Conservation (phyloP, 768 basidiomycete genomes). For the Leccinum aurantiacum region DNA sequence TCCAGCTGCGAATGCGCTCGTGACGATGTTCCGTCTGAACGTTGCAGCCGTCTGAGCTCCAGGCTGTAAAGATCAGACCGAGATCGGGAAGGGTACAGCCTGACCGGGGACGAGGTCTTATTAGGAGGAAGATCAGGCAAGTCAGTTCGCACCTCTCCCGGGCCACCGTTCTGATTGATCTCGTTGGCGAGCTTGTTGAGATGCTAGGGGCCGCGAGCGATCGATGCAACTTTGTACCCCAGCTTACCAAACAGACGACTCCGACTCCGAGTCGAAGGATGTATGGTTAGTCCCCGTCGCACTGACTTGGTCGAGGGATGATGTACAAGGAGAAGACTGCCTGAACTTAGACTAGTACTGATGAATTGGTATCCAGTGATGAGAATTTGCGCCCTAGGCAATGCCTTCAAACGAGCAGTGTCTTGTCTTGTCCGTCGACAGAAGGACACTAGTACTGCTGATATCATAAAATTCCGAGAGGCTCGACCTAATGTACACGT, state of each 20-base stretch:
- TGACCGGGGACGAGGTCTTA: slow-evolving; percentile 21
- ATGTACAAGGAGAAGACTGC: too few species aligned
- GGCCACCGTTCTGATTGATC: slow-evolving; percentile 51
- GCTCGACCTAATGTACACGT: too few species aligned
- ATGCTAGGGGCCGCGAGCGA: slow-evolving; percentile 49
- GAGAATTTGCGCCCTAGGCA: too few species aligned
- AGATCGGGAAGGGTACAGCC: slow-evolving; percentile 49
- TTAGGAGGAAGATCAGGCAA: neutral
- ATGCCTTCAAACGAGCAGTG: too few species aligned
- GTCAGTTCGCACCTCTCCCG: slow-evolving; percentile 42
- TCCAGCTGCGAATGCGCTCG: slow-evolving; percentile 61
- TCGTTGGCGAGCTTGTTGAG: slow-evolving; percentile 53
- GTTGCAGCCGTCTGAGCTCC: slow-evolving; percentile 57
- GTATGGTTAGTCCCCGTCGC: neutral
- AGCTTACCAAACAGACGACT: slow-evolving; percentile 57
- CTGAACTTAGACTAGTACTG: too few species aligned
- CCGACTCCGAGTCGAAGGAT: slow-evolving; percentile 42
- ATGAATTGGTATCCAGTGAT: too few species aligned
- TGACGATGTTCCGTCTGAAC: slow-evolving; percentile 54
- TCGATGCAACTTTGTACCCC: slow-evolving; percentile 67
- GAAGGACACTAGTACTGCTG: too few species aligned
- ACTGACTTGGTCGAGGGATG: too few species aligned
- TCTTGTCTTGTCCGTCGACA: too few species aligned
- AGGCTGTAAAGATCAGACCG: slow-evolving; percentile 64
- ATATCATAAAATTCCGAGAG: too few species aligned